Evolutionary conservation across 2,329 filamentous ascomycete genomes (phyloP).

Genomic region (Davidsoniella neocaledoniae): DNA sequence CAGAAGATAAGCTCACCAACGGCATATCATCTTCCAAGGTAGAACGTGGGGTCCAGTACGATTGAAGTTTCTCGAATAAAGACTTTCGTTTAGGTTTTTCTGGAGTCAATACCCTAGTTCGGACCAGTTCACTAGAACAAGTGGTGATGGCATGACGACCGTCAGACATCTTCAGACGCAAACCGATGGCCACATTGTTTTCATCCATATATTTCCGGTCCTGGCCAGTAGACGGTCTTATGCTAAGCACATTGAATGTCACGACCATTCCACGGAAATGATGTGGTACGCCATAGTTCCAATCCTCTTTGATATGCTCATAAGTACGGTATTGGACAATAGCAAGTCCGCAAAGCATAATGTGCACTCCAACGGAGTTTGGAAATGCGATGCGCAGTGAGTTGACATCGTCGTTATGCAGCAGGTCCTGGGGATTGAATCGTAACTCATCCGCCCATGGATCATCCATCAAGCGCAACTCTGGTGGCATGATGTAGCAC

Average conservation of each 20-base stretch:
- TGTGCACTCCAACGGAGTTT: conserved; percentile 1
- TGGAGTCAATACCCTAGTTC: conserved; percentile 3
- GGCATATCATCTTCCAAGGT: too few species aligned
- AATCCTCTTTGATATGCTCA: conserved; percentile 1
- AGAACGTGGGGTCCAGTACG: not conserved
- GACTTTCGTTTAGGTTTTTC: not conserved
- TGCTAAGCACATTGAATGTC: conserved; percentile 7
- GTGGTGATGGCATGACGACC: conserved; percentile 5
- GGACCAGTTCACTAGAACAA: conserved; percentile 6
- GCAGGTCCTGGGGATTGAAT: not conserved
- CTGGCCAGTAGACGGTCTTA: conserved; percentile 4
- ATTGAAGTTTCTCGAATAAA: not conserved
- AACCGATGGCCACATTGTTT: conserved; percentile 1
- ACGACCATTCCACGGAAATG: conserved; percentile 4
- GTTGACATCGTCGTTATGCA: conserved; percentile 3
- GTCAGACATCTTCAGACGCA: conserved; percentile 1
- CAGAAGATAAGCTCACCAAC: too few species aligned
- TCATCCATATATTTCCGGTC: not conserved
- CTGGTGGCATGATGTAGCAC: conserved; percentile 5
- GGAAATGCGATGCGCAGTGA: not conserved
- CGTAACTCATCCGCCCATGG: not conserved
- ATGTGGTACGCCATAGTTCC: conserved; percentile 2
- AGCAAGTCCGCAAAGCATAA: conserved; percentile 2
- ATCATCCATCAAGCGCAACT: not conserved
- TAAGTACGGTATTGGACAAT: conserved; percentile 4